Conservation (phyloP, 495 filamentous ascomycete genomes). For the Penicillium bovifimosum region DNA sequence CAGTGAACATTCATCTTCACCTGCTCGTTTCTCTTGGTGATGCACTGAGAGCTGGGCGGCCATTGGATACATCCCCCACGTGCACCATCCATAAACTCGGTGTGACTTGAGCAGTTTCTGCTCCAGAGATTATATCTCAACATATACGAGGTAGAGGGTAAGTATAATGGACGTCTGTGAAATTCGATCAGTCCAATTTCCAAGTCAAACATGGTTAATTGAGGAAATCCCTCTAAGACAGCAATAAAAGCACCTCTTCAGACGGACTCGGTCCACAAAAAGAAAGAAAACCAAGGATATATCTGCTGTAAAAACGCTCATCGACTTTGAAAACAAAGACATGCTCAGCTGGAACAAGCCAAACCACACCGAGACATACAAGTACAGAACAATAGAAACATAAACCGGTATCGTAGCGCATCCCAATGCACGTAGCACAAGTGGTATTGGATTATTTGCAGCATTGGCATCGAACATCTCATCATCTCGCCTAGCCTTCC, state of each 20-base stretch:
- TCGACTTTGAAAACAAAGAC: slow-evolving; percentile 5
- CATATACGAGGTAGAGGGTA: too few species aligned
- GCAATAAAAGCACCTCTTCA: background rate
- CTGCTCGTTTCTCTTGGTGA: too few species aligned
- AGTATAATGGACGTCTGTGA: background rate
- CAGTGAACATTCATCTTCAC: too few species aligned
- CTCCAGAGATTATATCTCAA: background rate
- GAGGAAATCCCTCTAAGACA: background rate
- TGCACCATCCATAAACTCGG: too few species aligned
- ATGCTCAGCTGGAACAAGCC: slow-evolving; percentile 6
- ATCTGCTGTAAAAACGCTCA: slow-evolving; percentile 9
- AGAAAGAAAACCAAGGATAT: slow-evolving; percentile 11
- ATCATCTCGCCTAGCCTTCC: slow-evolving; percentile 12
- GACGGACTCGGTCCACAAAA: slow-evolving; percentile 4
- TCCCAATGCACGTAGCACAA: slow-evolving; percentile 21
- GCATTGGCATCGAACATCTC: slow-evolving; percentile 22
- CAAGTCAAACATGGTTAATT: background rate
- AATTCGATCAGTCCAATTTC: background rate
- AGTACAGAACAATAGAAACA: slow-evolving; percentile 22
- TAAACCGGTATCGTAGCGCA: slow-evolving; percentile 22
- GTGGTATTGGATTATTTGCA: slow-evolving; percentile 9
- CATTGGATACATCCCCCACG: too few species aligned
- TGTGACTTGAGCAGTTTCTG: background rate
- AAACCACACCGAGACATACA: slow-evolving; percentile 19
- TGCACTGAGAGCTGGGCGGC: too few species aligned